Conservation (phyloP, 2,329 filamentous ascomycete genomes). For the Penicillium sp. region DNA sequence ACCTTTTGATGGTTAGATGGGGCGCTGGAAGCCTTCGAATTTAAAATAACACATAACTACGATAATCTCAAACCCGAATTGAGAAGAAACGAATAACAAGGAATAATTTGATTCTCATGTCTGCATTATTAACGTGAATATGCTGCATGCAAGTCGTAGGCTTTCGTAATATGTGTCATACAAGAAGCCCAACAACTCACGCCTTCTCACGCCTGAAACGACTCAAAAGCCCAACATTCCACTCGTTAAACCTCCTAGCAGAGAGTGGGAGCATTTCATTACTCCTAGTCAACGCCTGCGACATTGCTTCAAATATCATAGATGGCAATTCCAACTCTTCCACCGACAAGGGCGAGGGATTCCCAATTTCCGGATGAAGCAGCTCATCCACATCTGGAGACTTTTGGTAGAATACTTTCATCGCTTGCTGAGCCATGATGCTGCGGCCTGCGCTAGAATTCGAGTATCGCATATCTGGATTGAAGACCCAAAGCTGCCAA, state of each 20-base stretch:
- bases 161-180: neutral
- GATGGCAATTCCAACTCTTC: conserved; percentile 50
- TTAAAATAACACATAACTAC: neutral
- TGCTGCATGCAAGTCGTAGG: neutral
- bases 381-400: conserved; percentile 34
- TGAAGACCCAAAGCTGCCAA: conserved; percentile 59
- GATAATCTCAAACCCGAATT: neutral
- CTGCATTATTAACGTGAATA: neutral
- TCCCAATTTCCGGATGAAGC: conserved; percentile 39
- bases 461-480: conserved; percentile 59
- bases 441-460: conserved; percentile 39
- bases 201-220: conserved; percentile 38
- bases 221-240: conserved; percentile 55
- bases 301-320: conserved; percentile 41
- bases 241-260: conserved; percentile 55
- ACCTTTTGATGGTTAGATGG: conserved; percentile 46
- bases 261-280: conserved; percentile 49
- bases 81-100: neutral
- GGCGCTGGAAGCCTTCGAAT: neutral
- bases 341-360: conserved; percentile 44
- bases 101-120: neutral
- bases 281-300: conserved; percentile 39
- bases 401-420: conserved; percentile 58
- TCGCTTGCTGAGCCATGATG: conserved; percentile 47
- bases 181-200: neutral